Base-by-base conservation (phyloP, 768 basidiomycete genomes). In the Boletus tylopilopsis region DNA sequence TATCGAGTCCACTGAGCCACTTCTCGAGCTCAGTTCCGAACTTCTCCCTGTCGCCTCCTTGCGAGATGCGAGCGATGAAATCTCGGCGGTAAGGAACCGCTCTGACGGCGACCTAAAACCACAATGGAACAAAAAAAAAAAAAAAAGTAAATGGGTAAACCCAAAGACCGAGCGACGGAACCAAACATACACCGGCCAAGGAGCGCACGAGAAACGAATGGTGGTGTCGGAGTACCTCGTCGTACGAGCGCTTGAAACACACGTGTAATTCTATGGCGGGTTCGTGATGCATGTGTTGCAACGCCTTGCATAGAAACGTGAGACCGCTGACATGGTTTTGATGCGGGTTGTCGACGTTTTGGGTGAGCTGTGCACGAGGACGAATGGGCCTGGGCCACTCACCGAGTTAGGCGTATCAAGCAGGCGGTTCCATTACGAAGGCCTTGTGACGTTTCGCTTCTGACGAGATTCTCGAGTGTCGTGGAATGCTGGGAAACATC, bases 171-270 rank as follows among this genome's bases (percentile, higher is more conserved):
- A 33, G 32, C 25, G 32, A 23, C 35, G 25, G 24, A 42, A 38
- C 41, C 10, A 16, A 47, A 66, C 66, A 53, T 68, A 68, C 66
- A 29, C 37, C 45, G 21, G 66, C 68, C n/a, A 68, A 47, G 19
- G 83, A 79, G 21, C 85, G 81, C 51, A 88, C 74, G 55, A 87
- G 25, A 62, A 85, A 85, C 0, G 78, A 72, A 61, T 86, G 84
- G 64, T 87, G 84, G 51, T 81, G 82, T 44, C 67, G 71, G 42
- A 90, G 73, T 16, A 86, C 80, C 45, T 75, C 73, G 53, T 90
- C 85, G 63, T 87, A 90, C 4, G 87, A 76, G 35, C 78, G 72
- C 64, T 76, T 79, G 72, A 90, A 89, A 65, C 87, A 87, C 50
- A 76, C 72, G 56, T 82, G 77, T 38, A 87, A 69, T 53, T 85